Evolutionary conservation across 2,329 filamentous ascomycete species (phyloP), one percentile per base, ranked within the genome.

Genomic region (Phaeosphaeriaceae sp.): DNA sequence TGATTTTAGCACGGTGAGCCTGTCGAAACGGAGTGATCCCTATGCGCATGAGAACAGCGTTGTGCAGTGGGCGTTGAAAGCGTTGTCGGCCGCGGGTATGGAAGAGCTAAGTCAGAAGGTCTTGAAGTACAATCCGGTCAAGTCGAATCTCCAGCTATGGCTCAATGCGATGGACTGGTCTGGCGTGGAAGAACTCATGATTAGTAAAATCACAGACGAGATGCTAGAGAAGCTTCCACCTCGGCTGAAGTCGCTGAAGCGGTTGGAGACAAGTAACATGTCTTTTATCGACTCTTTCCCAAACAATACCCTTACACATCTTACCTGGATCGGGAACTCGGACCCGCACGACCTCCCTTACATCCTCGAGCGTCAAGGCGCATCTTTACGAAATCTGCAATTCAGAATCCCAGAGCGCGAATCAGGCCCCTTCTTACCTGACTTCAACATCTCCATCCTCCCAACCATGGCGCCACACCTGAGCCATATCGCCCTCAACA

Each of bases 161-260:
- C 31, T 63, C 2, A 62, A 63, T 41, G 61, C 61, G 1, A 67
- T 65, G 60, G 54, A 63, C 48, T 63, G 57, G 56, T 51, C 48
- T 5, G 10, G 41, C 20, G 42, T 65, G 1, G 57, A 65, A 22
- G 54, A 58, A n/a, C 24, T 60, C 10, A 48, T 21, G 9, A 51
- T 54, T 24, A 40, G 48, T 21, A 11, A 24, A 1, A 25, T 53
- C 13, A 54, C 44, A 7, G 15, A 45, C 10, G 49, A 56, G 19
- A 20, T 54, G 4, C 5, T 60, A 5, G 24, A 27, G 19, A 51
- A 46, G 21, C 5, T 44, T 2, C 47, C 36, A 24, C 22, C 20
- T 20, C 20, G 19, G 6, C 42, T 62, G 17, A 21, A 13, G 11
- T 47, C 46, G 4, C 20, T 64, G 27, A 31, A 27, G 11, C 57